phyloP scores from a whole-genome alignment of 768 basidiomycete genomes.

The Serendipita indica region DNA sequence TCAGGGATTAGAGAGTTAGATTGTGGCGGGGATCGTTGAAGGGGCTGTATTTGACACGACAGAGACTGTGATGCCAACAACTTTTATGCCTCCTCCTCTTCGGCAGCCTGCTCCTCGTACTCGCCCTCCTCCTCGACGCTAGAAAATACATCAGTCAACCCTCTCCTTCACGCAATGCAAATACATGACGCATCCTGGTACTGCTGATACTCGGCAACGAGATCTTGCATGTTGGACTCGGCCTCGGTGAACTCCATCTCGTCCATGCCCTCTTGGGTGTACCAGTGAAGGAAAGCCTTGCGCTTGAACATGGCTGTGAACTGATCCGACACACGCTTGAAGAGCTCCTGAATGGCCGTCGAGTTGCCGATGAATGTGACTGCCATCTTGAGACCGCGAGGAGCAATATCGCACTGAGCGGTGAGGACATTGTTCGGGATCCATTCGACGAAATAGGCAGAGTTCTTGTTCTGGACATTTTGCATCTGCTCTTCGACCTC shows the following conservation, averaged over 20 bases:
- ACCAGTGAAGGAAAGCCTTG: conserved; percentile 98
- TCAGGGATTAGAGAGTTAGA: background rate
- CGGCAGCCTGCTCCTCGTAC: conserved; percentile 64
- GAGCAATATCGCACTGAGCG: conserved; percentile 95
- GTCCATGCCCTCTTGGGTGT: conserved; percentile 99
- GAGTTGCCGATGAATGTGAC: conserved; percentile 97
- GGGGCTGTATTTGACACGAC: background rate
- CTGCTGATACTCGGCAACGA: conserved; percentile 95
- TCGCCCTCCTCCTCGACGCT: conserved; percentile 80
- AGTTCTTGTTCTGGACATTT: conserved; percentile 94
- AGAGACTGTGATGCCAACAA: background rate
- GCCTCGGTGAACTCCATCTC: conserved; percentile 99
- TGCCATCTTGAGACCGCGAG: conserved; percentile 90
- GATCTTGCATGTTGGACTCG: conserved; percentile 98
- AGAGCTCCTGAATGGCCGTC: conserved; percentile 92
- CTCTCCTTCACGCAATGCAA: conserved; percentile 22
- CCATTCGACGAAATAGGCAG: conserved; percentile 98
- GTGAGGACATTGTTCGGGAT: conserved; percentile 98
- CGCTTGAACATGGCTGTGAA: conserved; percentile 99
- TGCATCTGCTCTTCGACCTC: conserved; percentile 99
- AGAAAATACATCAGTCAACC: conserved; percentile 6
- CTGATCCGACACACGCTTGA: conserved; percentile 97
- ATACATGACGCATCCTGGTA: conserved; percentile 88
- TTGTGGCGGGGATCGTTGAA: background rate
- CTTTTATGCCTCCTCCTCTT: conserved; percentile 36